Evolutionary conservation across 179 eudicot species (phyloP), one percentile per base, ranked within the genome.

Genomic region (Pouteria campechiana): DNA sequence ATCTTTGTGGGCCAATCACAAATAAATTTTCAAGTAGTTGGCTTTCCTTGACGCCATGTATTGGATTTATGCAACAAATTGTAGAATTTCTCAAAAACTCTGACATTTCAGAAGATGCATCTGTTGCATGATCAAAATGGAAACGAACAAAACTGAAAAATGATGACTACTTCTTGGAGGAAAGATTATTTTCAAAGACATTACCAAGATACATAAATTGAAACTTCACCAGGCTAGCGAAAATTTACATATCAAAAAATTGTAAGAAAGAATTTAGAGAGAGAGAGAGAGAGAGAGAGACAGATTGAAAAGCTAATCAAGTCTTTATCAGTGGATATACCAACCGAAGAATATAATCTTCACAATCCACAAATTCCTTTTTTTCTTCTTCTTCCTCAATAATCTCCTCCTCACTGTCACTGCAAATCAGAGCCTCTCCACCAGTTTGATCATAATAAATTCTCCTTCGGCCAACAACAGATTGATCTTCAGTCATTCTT

Each of bases 401-500:
- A 37, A 66, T 68, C 68, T 92, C 99, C 64, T 87, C 99, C 58
- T 92, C 99, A 48, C 99, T 92, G 47, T 92, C 99, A 64, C 99
- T 92, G 47, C 85, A 75, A 46, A 92, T 83, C 44, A 92, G 64
- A 49, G 99, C 88, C 58, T 92, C 99, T 13, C 96, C 99, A 5
- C 94, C 96, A 63, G 41, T 75, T 61, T 65, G 94, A 63, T 87
- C 99, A 58, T 92, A 92, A 57, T 92, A 92, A 43, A 87, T 92
- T 65, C 99, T 75, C 67, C 96, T 77, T 48, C 99, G 70, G 46
- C 99, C 99, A 7, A 92, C 76, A 29, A 92, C 96, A 28, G 99
- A 92, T 47, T 92, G 99, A 50, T 92, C 99, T 55, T 87, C 99
- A 2, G 94, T 52, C 99, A 92, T 92, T 68, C 94, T 83, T 55